Conservation (phyloP, 2,329 filamentous ascomycete species). For the Ophiostoma sp. region DNA sequence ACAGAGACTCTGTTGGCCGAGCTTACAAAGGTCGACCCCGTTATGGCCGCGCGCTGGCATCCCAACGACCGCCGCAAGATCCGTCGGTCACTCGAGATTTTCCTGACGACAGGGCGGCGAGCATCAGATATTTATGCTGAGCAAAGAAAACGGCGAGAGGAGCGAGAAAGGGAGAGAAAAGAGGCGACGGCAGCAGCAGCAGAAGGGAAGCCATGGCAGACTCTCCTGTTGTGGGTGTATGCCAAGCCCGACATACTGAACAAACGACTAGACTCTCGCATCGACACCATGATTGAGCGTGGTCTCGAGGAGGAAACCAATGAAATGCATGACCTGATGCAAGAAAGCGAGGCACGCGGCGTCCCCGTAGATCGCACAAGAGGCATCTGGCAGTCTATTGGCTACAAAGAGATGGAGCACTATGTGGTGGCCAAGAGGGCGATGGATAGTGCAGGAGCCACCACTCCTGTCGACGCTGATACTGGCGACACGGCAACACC, state of each 20-base stretch:
- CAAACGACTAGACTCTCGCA: conserved; percentile 69
- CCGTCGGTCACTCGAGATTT: conserved; percentile 85
- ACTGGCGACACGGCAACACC: conserved; percentile 20
- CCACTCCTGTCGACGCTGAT: neutral
- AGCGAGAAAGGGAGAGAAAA: conserved; percentile 27
- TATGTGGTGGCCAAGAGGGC: conserved; percentile 52
- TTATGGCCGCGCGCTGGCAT: conserved; percentile 91
- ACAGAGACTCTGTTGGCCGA: conserved; percentile 71
- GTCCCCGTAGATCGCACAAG: conserved; percentile 66
- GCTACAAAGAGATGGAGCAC: conserved; percentile 84
- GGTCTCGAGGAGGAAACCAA: conserved; percentile 53
- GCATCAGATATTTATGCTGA: conserved; percentile 87
- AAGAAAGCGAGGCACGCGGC: conserved; percentile 44
- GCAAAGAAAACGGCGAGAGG: conserved; percentile 51
- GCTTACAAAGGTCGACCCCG: conserved; percentile 77
- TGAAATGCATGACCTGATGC: conserved; percentile 47
- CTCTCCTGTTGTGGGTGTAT: conserved; percentile 86
- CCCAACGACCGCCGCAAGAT: conserved; percentile 92
- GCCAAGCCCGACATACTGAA: conserved; percentile 68
- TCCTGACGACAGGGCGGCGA: conserved; percentile 73
- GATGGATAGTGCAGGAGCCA: neutral
- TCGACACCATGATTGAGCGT: conserved; percentile 76
- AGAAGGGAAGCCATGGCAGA: conserved; percentile 44
- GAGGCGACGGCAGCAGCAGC: neutral
- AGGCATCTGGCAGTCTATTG: conserved; percentile 96